Conservation (phyloP, 2,329 filamentous ascomycete genomes). For the Diaporthe sp. region DNA sequence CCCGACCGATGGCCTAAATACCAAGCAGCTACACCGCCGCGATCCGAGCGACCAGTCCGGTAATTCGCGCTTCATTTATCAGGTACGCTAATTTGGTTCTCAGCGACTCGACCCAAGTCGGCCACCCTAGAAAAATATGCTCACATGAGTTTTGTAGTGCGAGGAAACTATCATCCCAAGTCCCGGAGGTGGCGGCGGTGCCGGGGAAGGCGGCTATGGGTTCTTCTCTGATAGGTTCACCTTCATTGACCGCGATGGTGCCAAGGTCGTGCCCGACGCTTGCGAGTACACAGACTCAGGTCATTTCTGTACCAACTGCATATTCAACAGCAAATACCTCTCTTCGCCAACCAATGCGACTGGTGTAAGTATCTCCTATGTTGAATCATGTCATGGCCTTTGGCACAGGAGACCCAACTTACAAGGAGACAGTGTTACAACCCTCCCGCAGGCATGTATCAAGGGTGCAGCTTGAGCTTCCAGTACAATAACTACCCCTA, state of each 20-base stretch:
- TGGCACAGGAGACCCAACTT: not conserved
- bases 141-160: not conserved
- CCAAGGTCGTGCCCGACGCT: not conserved
- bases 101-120: not conserved
- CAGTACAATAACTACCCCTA: not conserved
- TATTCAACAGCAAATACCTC: conserved; percentile 5
- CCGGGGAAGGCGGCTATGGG: not conserved
- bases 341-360: conserved; percentile 11
- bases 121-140: not conserved
- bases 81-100: not conserved
- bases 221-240: not conserved
- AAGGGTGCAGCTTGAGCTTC: not conserved
- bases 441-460: conserved; percentile 6
- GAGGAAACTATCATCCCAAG: conserved; percentile 11
- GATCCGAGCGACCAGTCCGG: conserved; percentile 3
- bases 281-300: conserved; percentile 9
- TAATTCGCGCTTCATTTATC: conserved; percentile 13
- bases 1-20: not conserved
- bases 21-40: not conserved
- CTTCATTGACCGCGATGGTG: not conserved
- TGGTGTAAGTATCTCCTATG: not conserved
- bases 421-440: conserved; percentile 7
- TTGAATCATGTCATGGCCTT: not conserved
- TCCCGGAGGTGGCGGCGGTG: not conserved
- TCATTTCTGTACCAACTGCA: not conserved